A percentile compares a stretch with the other conserved stretches of the same genome.
These are phyloP conservation scores for Pogostemon cablin DNA, from an alignment of 257 asterid genomes.

Conservation along the genomic window DNA sequence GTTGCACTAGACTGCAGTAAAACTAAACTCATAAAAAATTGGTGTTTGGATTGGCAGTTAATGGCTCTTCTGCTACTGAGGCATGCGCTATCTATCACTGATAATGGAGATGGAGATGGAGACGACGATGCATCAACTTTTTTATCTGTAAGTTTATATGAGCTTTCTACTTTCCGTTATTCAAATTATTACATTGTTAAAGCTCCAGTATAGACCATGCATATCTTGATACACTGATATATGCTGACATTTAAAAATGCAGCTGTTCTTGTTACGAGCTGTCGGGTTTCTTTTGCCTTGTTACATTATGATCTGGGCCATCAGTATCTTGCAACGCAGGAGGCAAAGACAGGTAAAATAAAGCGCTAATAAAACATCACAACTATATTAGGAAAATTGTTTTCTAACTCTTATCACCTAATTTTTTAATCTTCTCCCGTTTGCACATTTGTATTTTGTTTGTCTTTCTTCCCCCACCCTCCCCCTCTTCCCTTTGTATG, in stretches of 20 bases:
- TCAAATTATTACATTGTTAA: too few species aligned
- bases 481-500: not conserved
- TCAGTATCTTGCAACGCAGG: slow-evolving; percentile 85
- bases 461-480: not conserved
- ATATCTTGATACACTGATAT: too few species aligned
- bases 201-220: too few species aligned
- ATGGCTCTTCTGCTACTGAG: slow-evolving; percentile 96
- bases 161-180: too few species aligned
- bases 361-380: not conserved
- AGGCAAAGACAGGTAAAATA: slow-evolving; percentile 83
- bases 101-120: slow-evolving; percentile 66
- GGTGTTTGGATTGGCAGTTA: slow-evolving; percentile 54
- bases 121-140: slow-evolving; percentile 79
- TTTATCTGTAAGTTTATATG: slow-evolving; percentile 65
- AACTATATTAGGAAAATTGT: not conserved
- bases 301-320: slow-evolving; percentile 98
- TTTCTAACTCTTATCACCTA: not conserved
- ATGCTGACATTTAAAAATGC: slow-evolving; percentile 32
- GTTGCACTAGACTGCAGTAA: not conserved
- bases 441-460: not conserved
- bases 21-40: slow-evolving; percentile 1
- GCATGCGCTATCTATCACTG: slow-evolving; percentile 79
- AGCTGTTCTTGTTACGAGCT: slow-evolving; percentile 93
- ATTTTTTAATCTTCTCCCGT: not conserved
- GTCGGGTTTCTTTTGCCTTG: slow-evolving; percentile 97